phyloP scores from a whole-genome alignment of 2,329 filamentous ascomycete genomes.

The Fusarium aywerte region DNA sequence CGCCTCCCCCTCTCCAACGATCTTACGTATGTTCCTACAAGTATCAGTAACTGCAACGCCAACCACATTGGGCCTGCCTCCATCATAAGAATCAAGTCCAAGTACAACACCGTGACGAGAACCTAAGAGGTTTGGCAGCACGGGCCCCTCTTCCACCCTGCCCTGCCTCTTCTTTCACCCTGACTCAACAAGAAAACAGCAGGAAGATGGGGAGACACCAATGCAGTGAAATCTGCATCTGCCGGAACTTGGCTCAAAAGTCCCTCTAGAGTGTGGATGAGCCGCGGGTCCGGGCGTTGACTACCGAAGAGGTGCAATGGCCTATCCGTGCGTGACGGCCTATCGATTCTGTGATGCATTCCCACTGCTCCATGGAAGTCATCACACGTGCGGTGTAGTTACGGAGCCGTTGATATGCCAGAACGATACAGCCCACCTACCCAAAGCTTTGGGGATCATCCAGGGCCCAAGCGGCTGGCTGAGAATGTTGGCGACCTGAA shows the following conservation, averaged over 20 bases:
- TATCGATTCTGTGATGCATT: constrained; percentile 1
- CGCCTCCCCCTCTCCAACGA: constrained; percentile 21
- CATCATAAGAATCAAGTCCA: constrained; percentile 10
- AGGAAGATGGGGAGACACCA: constrained; percentile 12
- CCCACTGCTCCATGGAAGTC: neutral
- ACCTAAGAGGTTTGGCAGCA: constrained; percentile 13
- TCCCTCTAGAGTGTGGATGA: constrained; percentile 27
- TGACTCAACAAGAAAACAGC: constrained; percentile 24
- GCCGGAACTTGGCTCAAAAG: constrained; percentile 36
- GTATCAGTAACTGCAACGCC: constrained; percentile 11
- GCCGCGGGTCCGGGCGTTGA: constrained; percentile 35
- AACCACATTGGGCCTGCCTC: constrained; percentile 9
- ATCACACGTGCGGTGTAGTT: constrained; percentile 29
- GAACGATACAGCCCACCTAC: constrained; percentile 1
- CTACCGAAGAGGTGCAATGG: constrained; percentile 22
- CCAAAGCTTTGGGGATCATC: constrained; percentile 24
- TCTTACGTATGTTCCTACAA: constrained; percentile 3
- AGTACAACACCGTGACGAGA: constrained; percentile 10
- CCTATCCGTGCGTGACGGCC: constrained; percentile 11
- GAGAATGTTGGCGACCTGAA: constrained; percentile 25
- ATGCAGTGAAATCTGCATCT: constrained; percentile 34
- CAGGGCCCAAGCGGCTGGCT: constrained; percentile 25
- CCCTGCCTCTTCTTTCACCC: constrained; percentile 7
- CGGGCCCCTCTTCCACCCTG: constrained; percentile 11
- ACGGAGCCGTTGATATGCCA: constrained; percentile 1